phyloP scores from a whole-genome alignment of 345 rosid genomes.

The Rhodomyrtus tomentosa region DNA sequence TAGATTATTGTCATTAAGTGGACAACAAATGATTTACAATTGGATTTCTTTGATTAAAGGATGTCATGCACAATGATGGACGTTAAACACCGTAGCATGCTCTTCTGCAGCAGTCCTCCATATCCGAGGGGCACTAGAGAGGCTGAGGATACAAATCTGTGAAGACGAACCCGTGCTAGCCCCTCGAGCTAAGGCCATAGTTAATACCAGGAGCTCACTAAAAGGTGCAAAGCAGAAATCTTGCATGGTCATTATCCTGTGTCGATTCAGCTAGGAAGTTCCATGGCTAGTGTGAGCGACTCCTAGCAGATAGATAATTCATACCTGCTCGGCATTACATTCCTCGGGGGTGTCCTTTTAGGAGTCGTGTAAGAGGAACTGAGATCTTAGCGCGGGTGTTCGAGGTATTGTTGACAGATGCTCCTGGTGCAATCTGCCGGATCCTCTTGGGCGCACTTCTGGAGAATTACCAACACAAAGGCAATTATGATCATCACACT shows the following conservation, averaged over 20 bases:
- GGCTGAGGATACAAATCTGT: neutral
- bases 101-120: neutral
- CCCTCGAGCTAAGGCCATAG: neutral
- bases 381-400: slow-evolving; percentile 79
- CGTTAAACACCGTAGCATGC: neutral
- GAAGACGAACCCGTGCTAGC: neutral
- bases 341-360: slow-evolving; percentile 84
- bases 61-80: neutral
- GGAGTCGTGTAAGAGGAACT: slow-evolving; percentile 93
- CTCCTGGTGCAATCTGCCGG: slow-evolving; percentile 86
- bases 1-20: neutral
- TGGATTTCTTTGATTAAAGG: neutral
- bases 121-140: neutral
- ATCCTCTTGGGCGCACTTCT: slow-evolving; percentile 73
- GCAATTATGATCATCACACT: neutral
- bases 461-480: neutral
- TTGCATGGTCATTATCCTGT: neutral
- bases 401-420: slow-evolving; percentile 63
- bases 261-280: neutral
- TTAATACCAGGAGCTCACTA: neutral
- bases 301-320: neutral
- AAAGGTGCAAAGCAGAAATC: neutral
- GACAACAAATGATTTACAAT: neutral
- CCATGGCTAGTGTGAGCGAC: neutral
- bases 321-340: slow-evolving; percentile 27